Conservation (phyloP, 805 yeast species). For the Brettanomyces anomalus region DNA sequence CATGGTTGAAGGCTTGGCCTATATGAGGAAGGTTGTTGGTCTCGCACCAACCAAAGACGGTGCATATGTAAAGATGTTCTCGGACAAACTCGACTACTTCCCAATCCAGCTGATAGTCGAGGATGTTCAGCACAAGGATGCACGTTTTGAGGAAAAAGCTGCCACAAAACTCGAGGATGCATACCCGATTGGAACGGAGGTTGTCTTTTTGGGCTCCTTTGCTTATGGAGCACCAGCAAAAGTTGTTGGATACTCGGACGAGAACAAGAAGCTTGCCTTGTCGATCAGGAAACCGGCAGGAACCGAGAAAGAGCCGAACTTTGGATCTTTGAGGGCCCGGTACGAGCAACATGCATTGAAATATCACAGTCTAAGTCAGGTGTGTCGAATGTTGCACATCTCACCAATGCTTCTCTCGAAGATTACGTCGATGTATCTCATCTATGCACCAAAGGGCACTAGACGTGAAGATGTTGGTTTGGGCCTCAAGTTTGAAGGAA, state of each 20-base stretch:
- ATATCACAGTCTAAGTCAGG: constrained; percentile 60
- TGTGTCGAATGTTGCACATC: constrained; percentile 47
- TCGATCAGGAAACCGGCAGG: constrained; percentile 43
- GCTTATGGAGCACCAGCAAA: constrained; percentile 80
- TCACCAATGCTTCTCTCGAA: constrained; percentile 63
- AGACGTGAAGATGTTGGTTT: constrained; percentile 66
- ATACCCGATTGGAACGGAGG: constrained; percentile 64
- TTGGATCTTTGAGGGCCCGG: constrained; percentile 53
- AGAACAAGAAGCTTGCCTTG: constrained; percentile 28
- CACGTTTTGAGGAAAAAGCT: constrained; percentile 59
- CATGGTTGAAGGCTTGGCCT: constrained; percentile 47
- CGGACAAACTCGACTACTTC: constrained; percentile 39
- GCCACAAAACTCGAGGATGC: constrained; percentile 77
- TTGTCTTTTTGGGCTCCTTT: constrained; percentile 73
- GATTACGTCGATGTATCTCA: constrained; percentile 64
- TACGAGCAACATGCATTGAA: constrained; percentile 46
- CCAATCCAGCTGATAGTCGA: constrained; percentile 83
- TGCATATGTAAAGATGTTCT: constrained; percentile 67
- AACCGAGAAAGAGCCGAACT: constrained; percentile 45
- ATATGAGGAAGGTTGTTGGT: constrained; percentile 73
- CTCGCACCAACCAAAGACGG: constrained; percentile 62
- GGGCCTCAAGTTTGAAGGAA: constrained; percentile 72
- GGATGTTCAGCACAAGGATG: constrained; percentile 62
- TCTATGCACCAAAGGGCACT: constrained; percentile 39
- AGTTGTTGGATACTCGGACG: constrained; percentile 46